Base-by-base conservation (phyloP, 2,329 filamentous ascomycete genomes). In the Trichoderma arundinaceum region DNA sequence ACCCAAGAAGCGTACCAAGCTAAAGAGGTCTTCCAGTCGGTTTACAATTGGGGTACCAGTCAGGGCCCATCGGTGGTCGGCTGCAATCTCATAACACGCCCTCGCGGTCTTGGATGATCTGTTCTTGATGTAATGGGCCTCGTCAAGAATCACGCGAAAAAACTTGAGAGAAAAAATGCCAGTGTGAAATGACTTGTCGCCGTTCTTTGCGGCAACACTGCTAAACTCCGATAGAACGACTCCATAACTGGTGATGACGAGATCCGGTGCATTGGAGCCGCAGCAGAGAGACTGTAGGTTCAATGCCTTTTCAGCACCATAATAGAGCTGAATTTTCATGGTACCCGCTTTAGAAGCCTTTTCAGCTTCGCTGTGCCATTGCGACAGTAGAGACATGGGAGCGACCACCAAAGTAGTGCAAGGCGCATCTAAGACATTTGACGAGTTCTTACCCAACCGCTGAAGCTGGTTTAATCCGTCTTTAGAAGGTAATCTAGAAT, bases 11-110 rank as follows among this genome's bases (percentile, higher is more conserved):
- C 92, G 88, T 12, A 98, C 92, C 43, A 99, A 80, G 73, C 92
- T 96, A 79, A 97, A 98, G 13, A 99, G 81, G 77, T 98, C 95
- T 76, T 98, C 94, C 0, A 99, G 83, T 49, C 92, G 90, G 76
- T 99, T 99, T 70, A 99, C 94, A 65, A 99, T 98, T 0, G 95
- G 95, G 0, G 95, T 99, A 17, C 95, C 95, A 0, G 95, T 99
- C 56, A 99, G 80, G 0, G 90, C 92, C 95, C 95, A 99, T 67
- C 95, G 87, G 79, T 98, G 94, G 48, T 87, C 86, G 1, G 93
- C 92, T 12, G 86, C 85, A 12, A 99, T 84, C 72, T 96, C 94
- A 75, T 96, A 98, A 77, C 95, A 99, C 12, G 95, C 95, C 75
- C 91, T 93, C 4, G 95, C 92, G 0, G 94, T 97, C 78, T 99